A percentile compares a stretch with the other conserved stretches of the same genome.
Conservation (phyloP, 306 rosid species). For the Quercus engelmannii region DNA sequence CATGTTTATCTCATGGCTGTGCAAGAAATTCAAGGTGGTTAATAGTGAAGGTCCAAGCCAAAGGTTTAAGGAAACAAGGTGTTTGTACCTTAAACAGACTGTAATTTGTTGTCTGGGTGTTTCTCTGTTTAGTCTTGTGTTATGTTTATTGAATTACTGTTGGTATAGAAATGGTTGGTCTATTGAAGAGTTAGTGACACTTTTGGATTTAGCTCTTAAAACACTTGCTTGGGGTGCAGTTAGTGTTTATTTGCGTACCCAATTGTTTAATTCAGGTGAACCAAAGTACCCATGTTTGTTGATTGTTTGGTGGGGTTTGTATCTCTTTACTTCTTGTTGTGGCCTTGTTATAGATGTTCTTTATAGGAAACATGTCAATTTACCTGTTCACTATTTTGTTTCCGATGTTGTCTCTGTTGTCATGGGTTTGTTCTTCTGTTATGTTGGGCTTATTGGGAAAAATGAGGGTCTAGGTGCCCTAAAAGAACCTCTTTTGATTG, state of each 20-base stretch:
- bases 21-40: constrained; percentile 1
- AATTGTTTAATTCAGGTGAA: constrained; percentile 9
- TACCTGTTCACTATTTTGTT: constrained; percentile 28
- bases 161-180: constrained; percentile 33
- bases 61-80: not conserved
- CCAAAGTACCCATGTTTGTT: constrained; percentile 25
- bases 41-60: constrained; percentile 13
- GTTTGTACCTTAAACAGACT: constrained; percentile 4
- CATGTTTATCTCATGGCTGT: constrained; percentile 19
- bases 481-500: constrained; percentile 42
- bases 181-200: constrained; percentile 29
- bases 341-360: constrained; percentile 30
- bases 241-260: constrained; percentile 23
- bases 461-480: constrained; percentile 18
- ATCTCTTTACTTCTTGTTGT: constrained; percentile 29
- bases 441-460: constrained; percentile 29
- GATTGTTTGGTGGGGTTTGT: constrained; percentile 51
- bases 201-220: constrained; percentile 36
- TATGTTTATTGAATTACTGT: constrained; percentile 21
- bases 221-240: not conserved
- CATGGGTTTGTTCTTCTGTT: constrained; percentile 32
- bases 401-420: constrained; percentile 34
- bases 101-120: constrained; percentile 26
- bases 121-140: constrained; percentile 24
- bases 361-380: constrained; percentile 6